Conservation (phyloP, 169 alveolate species). For the Plasmodium adleri region DNA sequence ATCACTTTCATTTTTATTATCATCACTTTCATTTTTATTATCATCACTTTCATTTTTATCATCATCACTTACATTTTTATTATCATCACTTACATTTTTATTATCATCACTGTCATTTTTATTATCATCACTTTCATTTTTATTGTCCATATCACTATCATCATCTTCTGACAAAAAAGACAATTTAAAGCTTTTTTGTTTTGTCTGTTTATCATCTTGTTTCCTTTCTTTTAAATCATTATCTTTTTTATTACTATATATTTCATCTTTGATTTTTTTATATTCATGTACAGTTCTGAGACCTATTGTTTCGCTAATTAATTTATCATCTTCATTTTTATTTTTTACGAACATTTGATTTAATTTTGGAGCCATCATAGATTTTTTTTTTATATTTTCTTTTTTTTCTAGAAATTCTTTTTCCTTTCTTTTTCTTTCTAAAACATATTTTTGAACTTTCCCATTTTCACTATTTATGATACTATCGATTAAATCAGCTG, state of each 20-base stretch:
- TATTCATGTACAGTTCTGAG: conserved; percentile 74
- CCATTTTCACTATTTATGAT: conserved; percentile 75
- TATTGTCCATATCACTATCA: conserved; percentile 12
- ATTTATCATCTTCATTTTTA: conserved; percentile 72
- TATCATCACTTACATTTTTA: not conserved
- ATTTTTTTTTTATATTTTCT: conserved; percentile 65
- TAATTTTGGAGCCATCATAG: conserved; percentile 68
- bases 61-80: not conserved
- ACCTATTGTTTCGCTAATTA: conserved; percentile 72
- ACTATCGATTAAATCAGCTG: conserved; percentile 74
- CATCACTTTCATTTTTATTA: not conserved
- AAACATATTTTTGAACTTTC: conserved; percentile 73
- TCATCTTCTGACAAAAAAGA: conserved; percentile 54
- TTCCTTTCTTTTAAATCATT: conserved; percentile 3
- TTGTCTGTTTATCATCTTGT: conserved; percentile 22
- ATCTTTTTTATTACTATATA: conserved; percentile 45
- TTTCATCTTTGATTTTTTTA: conserved; percentile 68
- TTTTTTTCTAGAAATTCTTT: conserved; percentile 65
- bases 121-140: not conserved
- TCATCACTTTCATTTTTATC: not conserved
- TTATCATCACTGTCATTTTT: not conserved
- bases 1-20: not conserved
- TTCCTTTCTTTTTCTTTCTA: conserved; percentile 74
- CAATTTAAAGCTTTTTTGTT: conserved; percentile 31
- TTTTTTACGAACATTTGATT: conserved; percentile 74